Percentiles rank a stretch among this genome's conserved stretches.
phyloP scores from a whole-genome alignment of 2,329 filamentous ascomycete genomes.

The Xenoacremonium recifei region DNA sequence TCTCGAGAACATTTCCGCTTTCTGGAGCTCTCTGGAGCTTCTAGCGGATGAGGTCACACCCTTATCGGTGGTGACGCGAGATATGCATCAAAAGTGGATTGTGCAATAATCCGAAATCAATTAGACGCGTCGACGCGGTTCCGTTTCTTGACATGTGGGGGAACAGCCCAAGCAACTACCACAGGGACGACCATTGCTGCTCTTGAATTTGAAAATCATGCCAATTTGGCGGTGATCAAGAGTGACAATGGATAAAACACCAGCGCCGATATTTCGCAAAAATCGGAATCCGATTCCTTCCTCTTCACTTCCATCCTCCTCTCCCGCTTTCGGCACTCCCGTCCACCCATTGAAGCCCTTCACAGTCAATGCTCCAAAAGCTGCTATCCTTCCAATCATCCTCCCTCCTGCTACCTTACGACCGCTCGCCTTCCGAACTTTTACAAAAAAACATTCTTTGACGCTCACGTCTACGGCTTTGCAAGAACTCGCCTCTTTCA shows the following conservation, averaged over 20 bases:
- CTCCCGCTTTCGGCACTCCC: slow-evolving; percentile 86
- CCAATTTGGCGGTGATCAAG: slow-evolving; percentile 8
- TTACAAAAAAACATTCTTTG: slow-evolving; percentile 96
- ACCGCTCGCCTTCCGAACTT: slow-evolving; percentile 89
- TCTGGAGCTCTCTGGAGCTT: slow-evolving; percentile 7
- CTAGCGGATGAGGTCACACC: slow-evolving; percentile 33
- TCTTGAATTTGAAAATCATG: slow-evolving; percentile 15
- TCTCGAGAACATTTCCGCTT: slow-evolving; percentile 1
- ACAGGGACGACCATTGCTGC: neutral
- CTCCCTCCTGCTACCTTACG: slow-evolving; percentile 84
- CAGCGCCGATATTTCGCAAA: slow-evolving; percentile 37
- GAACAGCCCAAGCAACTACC: slow-evolving; percentile 2
- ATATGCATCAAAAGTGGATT: slow-evolving; percentile 17
- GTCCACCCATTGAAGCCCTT: slow-evolving; percentile 73
- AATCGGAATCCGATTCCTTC: slow-evolving; percentile 31
- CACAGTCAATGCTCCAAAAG: slow-evolving; percentile 49
- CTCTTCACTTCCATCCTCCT: slow-evolving; percentile 77
- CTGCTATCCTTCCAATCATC: slow-evolving; percentile 80
- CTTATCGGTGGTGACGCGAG: slow-evolving; percentile 3
- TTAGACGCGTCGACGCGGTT: slow-evolving; percentile 40
- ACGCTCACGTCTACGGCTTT: slow-evolving; percentile 87
- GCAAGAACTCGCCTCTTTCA: slow-evolving; percentile 80
- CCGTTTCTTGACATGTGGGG: too few species aligned
- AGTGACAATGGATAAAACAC: slow-evolving; percentile 36
- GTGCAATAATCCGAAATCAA: slow-evolving; percentile 32